These are phyloP conservation scores for Coniosporium apollinis DNA, from an alignment of 495 filamentous ascomycete species.

Conservation along the genomic window DNA sequence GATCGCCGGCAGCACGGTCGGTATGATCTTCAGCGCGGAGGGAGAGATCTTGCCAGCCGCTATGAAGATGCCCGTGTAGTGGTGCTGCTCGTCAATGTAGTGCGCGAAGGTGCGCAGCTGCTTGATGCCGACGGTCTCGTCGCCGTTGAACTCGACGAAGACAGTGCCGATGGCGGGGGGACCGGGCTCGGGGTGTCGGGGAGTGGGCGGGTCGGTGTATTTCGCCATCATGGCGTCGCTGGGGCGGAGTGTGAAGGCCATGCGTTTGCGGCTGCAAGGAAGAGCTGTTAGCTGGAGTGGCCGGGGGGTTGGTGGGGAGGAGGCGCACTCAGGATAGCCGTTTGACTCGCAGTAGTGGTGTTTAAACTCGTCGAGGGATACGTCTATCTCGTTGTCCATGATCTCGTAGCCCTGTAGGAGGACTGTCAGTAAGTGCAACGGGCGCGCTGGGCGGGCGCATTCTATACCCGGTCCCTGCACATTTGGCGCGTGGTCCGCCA, in stretches of 20 bases:
- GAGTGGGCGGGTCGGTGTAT: constrained; percentile 55
- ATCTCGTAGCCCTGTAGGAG: constrained; percentile 90
- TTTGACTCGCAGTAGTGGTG: constrained; percentile 45
- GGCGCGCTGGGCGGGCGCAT: background rate
- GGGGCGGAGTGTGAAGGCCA: constrained; percentile 76
- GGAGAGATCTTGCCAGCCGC: constrained; percentile 65
- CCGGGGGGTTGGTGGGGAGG: constrained; percentile 8
- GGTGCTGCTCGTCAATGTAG: constrained; percentile 56
- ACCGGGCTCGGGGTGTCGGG: constrained; percentile 13
- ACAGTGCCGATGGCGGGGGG: constrained; percentile 64
- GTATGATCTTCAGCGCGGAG: constrained; percentile 67
- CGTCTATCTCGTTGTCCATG: constrained; percentile 69
- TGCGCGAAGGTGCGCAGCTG: constrained; percentile 82
- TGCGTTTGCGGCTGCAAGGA: constrained; percentile 48
- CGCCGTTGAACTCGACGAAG: constrained; percentile 81
- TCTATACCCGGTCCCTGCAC: constrained; percentile 21
- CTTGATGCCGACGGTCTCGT: constrained; percentile 65
- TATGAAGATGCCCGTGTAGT: constrained; percentile 77
- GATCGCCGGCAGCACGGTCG: constrained; percentile 48
- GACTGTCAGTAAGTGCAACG: constrained; percentile 8
- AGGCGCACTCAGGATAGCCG: constrained; percentile 52
- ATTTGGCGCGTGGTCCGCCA: constrained; percentile 21
- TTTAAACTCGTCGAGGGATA: constrained; percentile 62
- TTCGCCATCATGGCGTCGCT: constrained; percentile 67
- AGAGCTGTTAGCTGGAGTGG: constrained; percentile 21